Base-by-base conservation (phyloP, 768 basidiomycete species). In the Kwoniella sp. region DNA sequence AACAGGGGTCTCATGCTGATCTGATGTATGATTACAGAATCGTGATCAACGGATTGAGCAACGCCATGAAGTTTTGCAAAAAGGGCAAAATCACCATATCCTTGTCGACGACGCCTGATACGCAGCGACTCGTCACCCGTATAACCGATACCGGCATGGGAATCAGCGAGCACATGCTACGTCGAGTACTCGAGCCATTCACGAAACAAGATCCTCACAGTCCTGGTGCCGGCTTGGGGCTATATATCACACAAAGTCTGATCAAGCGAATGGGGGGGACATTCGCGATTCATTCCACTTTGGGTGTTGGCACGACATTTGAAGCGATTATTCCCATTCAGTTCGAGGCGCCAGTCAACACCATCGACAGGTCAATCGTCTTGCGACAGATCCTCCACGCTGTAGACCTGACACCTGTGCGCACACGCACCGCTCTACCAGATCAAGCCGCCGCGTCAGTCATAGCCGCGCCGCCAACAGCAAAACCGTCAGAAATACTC, bases 191-290 rank as follows among this genome's bases (percentile, higher is more conserved):
- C 51, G 56, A 67, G 30, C 74, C 78, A 0, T 79, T 79, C 68
- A 70, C 66, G 1, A 75, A 79, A 45, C 68, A 53, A 20, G 70
- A 75, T 34, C 4, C 65, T 0, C 60, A 67, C 45, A 62, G 51
- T 9, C 66, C 69, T 15, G 78, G 78, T 1, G 67, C 73, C 4
- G 78, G 78, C 1, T 54, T 79, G n/a, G 78, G 78, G 0, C 58
- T 77, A 15, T 68, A 70, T 53, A 74, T 77, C 60, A 73, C 69
- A 3, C 61, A 66, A 55, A 56, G 48, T 28, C 58, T 77, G 20
- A 66, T 70, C 15, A 65, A 67, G 1, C 56, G 69, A 2, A 72
- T 76, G 71, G 69, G 67, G 34, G 75, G 75, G 4, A 61, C 48
- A 2, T 63, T 67, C 34, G 56, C 48, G 28, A 63, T 63, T 31